A percentile compares a stretch with the other conserved stretches of the same genome.
Evolutionary conservation across 2,329 filamentous ascomycete species (phyloP).

Genomic region (Talaromyces islandicus): DNA sequence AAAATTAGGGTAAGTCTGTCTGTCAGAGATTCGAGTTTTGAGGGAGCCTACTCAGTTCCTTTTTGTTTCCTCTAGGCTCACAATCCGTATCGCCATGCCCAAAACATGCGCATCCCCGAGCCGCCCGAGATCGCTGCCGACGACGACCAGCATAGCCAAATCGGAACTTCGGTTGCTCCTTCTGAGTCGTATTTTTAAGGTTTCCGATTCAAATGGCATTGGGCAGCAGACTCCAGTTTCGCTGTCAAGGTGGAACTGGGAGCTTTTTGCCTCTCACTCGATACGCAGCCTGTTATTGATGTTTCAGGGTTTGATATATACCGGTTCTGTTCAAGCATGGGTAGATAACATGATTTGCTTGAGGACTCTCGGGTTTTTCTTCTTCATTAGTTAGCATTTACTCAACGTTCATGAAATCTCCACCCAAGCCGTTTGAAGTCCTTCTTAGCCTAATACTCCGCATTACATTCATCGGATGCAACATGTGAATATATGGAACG

Average conservation of each 20-base stretch:
- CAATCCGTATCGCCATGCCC: neutral
- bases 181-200: neutral
- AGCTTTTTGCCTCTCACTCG: too few species aligned
- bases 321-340: too few species aligned
- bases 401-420: neutral
- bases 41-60: neutral
- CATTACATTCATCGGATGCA: neutral
- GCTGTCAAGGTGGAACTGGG: neutral
- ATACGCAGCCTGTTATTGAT: neutral
- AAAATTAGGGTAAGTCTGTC: constrained; percentile 6
- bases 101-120: neutral
- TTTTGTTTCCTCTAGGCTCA: neutral
- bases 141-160: neutral
- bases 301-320: neutral
- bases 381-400: neutral
- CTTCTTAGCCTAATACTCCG: too few species aligned
- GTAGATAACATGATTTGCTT: neutral
- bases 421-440: neutral
- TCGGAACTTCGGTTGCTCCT: neutral
- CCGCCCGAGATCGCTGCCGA: neutral
- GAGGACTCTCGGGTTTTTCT: neutral
- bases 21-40: too few species aligned
- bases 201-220: neutral
- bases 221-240: neutral
- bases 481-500: neutral